Conservation (phyloP, 225 moss, liverwort and hornwort species). For the Neckera pumila region DNA sequence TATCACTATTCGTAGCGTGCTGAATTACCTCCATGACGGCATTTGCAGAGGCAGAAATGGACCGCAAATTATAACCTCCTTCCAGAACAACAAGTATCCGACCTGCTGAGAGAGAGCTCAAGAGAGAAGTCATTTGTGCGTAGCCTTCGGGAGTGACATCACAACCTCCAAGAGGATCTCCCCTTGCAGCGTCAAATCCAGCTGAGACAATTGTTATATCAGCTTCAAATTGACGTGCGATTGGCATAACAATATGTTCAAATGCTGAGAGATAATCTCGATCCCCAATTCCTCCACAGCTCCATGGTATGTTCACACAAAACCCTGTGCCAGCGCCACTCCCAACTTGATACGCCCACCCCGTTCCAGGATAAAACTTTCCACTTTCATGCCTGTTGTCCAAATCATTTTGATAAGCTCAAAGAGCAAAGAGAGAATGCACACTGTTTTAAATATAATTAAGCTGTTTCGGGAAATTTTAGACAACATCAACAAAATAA, state of each 20-base stretch:
- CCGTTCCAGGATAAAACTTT: conserved; percentile 82
- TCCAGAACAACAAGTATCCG: conserved; percentile 78
- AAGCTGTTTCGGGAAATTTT: no score
- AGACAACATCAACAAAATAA: background rate
- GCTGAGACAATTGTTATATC: conserved; percentile 85
- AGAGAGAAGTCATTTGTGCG: conserved; percentile 75
- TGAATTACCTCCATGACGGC: conserved; percentile 76
- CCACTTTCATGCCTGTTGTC: conserved; percentile 76
- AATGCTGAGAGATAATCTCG: conserved; percentile 81
- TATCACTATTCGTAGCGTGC: background rate
- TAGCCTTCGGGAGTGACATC: conserved; percentile 85
- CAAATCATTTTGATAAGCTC: background rate
- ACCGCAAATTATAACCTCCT: conserved; percentile 95
- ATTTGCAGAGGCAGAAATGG: conserved; percentile 82
- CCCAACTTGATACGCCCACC: conserved; percentile 69
- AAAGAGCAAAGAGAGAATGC: background rate
- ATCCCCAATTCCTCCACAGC: conserved; percentile 75
- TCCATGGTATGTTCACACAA: conserved; percentile 93
- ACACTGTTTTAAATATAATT: background rate
- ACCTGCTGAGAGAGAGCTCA: conserved; percentile 58
- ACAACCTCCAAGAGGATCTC: conserved; percentile 91
- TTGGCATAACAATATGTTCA: conserved; percentile 78
- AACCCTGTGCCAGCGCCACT: conserved; percentile 68
- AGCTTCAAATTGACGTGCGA: conserved; percentile 70
- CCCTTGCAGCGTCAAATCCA: conserved; percentile 95